Percentiles rank a stretch among this genome's conserved stretches.
Conservation (phyloP, 2,329 filamentous ascomycete species). For the Verticillium longisporum region DNA sequence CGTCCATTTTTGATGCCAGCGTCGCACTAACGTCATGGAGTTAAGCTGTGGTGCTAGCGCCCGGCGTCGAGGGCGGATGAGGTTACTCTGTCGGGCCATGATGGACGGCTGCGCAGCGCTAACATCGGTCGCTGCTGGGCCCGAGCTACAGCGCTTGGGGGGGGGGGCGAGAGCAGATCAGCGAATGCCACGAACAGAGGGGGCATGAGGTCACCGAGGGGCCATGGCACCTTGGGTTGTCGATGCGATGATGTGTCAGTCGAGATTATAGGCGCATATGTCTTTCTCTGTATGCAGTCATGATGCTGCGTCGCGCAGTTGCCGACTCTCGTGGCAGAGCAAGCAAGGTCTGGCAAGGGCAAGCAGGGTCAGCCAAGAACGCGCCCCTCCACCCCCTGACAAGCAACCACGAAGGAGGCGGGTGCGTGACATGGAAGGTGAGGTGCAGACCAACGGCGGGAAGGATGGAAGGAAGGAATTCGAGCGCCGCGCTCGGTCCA, state of each 20-base stretch:
- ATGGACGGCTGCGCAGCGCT: not conserved
- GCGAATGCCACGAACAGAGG: too few relatives aligned
- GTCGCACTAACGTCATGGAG: not conserved
- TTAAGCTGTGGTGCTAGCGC: not conserved
- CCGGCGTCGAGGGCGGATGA: not conserved
- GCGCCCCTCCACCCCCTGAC: too few relatives aligned
- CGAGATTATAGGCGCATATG: not conserved
- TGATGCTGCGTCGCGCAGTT: not conserved
- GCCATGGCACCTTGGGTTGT: not conserved
- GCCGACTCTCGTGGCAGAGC: too few relatives aligned
- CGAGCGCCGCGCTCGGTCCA: not conserved
- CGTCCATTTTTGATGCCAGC: not conserved
- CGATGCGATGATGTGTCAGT: not conserved
- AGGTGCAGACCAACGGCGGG: not conserved
- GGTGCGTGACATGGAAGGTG: not conserved
- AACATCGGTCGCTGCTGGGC: not conserved
- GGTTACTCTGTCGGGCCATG: not conserved
- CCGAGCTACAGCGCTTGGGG: not conserved
- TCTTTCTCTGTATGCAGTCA: not conserved
- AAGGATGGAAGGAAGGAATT: not conserved
- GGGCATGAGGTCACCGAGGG: not conserved
- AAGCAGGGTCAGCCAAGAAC: too few relatives aligned
- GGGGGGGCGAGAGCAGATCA: too few relatives aligned
- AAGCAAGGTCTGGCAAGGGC: too few relatives aligned
- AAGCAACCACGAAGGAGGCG: too few relatives aligned